Percentiles rank a stretch among this genome's conserved stretches.
These are phyloP conservation scores for Nakazawaea ishiwadae DNA, from an alignment of 805 yeast species.

Conservation along the genomic window DNA sequence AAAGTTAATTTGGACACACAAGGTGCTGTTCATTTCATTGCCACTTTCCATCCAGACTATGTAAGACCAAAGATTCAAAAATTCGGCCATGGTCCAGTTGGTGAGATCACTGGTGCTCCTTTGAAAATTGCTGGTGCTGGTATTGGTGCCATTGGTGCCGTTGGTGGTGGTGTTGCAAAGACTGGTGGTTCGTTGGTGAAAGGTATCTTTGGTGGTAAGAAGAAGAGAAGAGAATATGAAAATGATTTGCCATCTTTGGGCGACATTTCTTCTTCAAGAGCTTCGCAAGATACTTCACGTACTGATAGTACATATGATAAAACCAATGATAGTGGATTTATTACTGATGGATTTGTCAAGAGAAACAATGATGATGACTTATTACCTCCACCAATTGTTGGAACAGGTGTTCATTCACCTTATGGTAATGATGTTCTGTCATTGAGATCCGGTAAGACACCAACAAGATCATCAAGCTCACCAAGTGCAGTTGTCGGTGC, in stretches of 20 bases:
- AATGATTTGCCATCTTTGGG: conserved; percentile 10
- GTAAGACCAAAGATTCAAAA: conserved; percentile 52
- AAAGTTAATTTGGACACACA: conserved; percentile 54
- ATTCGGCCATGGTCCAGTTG: conserved; percentile 37
- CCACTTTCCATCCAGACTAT: conserved; percentile 60
- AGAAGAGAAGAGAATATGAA: conserved; percentile 8
- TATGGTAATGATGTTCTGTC: conserved; percentile 31
- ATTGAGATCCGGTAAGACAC: conserved; percentile 28
- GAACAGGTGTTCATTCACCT: conserved; percentile 12
- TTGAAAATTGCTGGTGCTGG: conserved; percentile 42
- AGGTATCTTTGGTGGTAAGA: conserved; percentile 37
- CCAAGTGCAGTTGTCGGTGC: background rate
- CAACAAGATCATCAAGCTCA: conserved; percentile 11
- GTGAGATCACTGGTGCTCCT: conserved; percentile 39
- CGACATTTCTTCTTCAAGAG: background rate
- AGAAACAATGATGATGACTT: conserved; percentile 13
- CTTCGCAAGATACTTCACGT: conserved; percentile 3
- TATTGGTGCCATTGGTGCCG: conserved; percentile 32
- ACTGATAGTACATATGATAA: conserved; percentile 33
- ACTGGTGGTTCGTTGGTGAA: conserved; percentile 41
- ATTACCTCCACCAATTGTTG: conserved; percentile 15
- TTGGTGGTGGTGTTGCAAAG: conserved; percentile 35
- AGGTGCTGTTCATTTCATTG: conserved; percentile 53
- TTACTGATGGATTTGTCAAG: conserved; percentile 40
- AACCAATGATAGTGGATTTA: conserved; percentile 33